Conservation (phyloP, 805 yeast species). For the Wickerhamomyces sydowiorum region DNA sequence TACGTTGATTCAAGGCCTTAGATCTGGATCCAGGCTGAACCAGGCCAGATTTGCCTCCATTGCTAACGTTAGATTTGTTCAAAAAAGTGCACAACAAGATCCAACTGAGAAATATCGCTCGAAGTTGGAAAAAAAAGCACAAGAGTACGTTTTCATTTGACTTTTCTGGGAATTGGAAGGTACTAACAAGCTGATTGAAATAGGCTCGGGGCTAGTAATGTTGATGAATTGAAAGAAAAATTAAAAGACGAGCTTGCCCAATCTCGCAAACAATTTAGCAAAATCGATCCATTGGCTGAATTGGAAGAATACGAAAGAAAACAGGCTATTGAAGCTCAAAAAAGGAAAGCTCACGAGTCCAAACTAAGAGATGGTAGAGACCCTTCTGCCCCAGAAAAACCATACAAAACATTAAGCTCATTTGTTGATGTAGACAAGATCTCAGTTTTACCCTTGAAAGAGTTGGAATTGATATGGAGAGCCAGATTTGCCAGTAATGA, state of each 20-base stretch:
- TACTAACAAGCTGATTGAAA: background rate
- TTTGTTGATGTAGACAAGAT: constrained; percentile 69
- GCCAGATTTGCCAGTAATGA: constrained; percentile 69
- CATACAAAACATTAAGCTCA: constrained; percentile 68
- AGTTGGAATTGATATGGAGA: constrained; percentile 82
- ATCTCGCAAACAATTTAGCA: constrained; percentile 50
- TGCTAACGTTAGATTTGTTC: constrained; percentile 11
- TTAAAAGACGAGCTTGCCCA: constrained; percentile 55
- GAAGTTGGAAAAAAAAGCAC: constrained; percentile 32
- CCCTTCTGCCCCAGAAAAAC: constrained; percentile 34
- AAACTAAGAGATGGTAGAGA: constrained; percentile 31
- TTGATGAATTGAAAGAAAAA: constrained; percentile 58
- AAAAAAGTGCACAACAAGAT: constrained; percentile 19
- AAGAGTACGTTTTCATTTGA: constrained; percentile 21
- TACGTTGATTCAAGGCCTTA: background rate
- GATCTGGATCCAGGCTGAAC: background rate
- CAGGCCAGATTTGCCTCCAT: constrained; percentile 12
- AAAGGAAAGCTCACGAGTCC: constrained; percentile 16
- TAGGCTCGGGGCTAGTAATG: constrained; percentile 34
- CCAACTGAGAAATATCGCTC: constrained; percentile 26
- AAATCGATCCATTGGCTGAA: constrained; percentile 64
- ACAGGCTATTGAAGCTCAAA: constrained; percentile 22
- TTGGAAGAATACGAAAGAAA: constrained; percentile 49
- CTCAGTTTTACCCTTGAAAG: constrained; percentile 45
- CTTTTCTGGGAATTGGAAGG: background rate